phyloP scores from a whole-genome alignment of 2,329 filamentous ascomycete genomes.

The Ophiostoma angusticollis region DNA sequence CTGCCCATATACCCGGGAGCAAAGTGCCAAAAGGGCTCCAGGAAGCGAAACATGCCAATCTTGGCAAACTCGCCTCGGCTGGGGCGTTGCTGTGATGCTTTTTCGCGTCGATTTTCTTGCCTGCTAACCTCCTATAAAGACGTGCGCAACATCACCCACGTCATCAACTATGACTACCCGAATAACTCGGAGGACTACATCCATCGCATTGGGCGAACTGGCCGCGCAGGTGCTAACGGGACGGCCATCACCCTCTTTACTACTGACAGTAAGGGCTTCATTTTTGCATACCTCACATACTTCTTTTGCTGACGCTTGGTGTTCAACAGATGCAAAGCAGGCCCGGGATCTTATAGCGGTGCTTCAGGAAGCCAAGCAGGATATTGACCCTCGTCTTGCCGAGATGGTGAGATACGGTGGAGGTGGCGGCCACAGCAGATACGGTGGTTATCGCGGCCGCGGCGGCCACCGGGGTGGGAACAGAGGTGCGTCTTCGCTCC shows the following conservation, averaged over 20 bases:
- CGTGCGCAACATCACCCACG: constrained; percentile 99
- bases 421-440: constrained; percentile 50
- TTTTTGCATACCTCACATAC: background rate
- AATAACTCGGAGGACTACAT: constrained; percentile 99
- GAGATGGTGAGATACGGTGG: constrained; percentile 94
- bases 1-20: constrained; percentile 46
- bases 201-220: constrained; percentile 90
- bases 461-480: constrained; percentile 34
- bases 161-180: constrained; percentile 99
- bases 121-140: constrained; percentile 78
- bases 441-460: constrained; percentile 57
- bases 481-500: constrained; percentile 24
- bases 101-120: constrained; percentile 26
- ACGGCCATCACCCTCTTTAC: constrained; percentile 98
- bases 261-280: constrained; percentile 75
- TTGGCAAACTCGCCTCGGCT: constrained; percentile 34
- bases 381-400: constrained; percentile 86
- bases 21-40: constrained; percentile 33
- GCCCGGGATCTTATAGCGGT: constrained; percentile 92
- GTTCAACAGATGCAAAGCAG: constrained; percentile 63
- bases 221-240: constrained; percentile 84
- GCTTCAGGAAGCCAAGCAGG: constrained; percentile 92
- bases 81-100: constrained; percentile 38
- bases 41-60: constrained; percentile 37
- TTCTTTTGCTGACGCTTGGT: background rate